phyloP scores from a whole-genome alignment of 1,139 yeast genomes.

The Yamadazyma mexicana region DNA sequence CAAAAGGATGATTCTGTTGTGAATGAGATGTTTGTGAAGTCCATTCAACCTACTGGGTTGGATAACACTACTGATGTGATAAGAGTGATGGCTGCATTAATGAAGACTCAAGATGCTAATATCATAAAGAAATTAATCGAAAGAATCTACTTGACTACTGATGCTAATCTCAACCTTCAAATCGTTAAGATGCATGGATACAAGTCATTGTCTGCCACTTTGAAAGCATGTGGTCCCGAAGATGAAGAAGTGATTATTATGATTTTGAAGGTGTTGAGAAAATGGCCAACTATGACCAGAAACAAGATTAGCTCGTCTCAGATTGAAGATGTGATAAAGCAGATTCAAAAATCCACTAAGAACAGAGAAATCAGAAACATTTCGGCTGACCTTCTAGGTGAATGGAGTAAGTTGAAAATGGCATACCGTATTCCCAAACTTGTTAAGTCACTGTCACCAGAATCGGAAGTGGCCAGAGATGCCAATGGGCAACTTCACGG shows the following conservation, averaged over 20 bases:
- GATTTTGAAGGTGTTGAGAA: constrained; percentile 57
- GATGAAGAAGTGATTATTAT: constrained; percentile 41
- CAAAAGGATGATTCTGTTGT: constrained; percentile 61
- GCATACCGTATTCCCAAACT: constrained; percentile 79
- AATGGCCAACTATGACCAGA: constrained; percentile 81
- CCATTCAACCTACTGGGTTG: constrained; percentile 56
- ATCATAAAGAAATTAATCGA: constrained; percentile 66
- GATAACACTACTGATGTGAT: constrained; percentile 60
- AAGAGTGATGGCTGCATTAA: constrained; percentile 76
- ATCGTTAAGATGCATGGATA: constrained; percentile 86
- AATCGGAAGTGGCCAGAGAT: too few species aligned
- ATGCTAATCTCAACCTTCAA: constrained; percentile 53
- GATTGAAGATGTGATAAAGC: constrained; percentile 64
- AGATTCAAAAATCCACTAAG: constrained; percentile 33
- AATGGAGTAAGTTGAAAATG: constrained; percentile 77
- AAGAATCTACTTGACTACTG: constrained; percentile 60
- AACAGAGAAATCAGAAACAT: constrained; percentile 33
- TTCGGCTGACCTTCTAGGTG: constrained; percentile 51
- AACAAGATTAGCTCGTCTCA: constrained; percentile 81
- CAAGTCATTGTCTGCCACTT: constrained; percentile 66
- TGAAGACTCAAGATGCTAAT: constrained; percentile 73
- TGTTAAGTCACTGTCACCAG: constrained; percentile 5
- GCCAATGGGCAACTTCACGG: too few species aligned
- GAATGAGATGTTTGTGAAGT: constrained; percentile 63
- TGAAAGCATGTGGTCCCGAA: constrained; percentile 39